Evolutionary conservation across 148 eudicot genomes (phyloP).

Genomic region (Arbutus unedo): DNA sequence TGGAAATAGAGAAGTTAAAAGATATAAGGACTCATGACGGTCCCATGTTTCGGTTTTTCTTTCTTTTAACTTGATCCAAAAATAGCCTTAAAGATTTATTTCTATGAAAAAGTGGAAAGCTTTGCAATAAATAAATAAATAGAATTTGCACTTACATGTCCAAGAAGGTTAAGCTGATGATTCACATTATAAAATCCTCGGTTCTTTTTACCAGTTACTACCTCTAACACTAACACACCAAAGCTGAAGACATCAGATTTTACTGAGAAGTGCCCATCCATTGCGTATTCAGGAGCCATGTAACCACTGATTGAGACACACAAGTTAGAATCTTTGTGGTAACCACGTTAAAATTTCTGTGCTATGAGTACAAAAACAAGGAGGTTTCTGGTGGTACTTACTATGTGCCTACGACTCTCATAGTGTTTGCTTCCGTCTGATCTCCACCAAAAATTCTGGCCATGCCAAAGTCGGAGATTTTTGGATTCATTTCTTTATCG

Average conservation of each 20-base stretch:
- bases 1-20: not conserved
- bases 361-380: not conserved
- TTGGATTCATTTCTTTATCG: slow-evolving; percentile 62
- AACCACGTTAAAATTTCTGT: not conserved
- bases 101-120: not conserved
- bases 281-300: slow-evolving; percentile 56
- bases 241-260: slow-evolving; percentile 56
- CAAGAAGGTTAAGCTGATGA: slow-evolving; percentile 45
- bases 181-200: slow-evolving; percentile 35
- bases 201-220: slow-evolving; percentile 47
- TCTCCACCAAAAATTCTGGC: slow-evolving; percentile 77
- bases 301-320: slow-evolving; percentile 37
- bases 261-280: slow-evolving; percentile 52
- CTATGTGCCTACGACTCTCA: slow-evolving; percentile 75
- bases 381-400: slow-evolving; percentile 24
- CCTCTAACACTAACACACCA: slow-evolving; percentile 48
- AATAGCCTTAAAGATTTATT: not conserved
- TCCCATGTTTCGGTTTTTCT: not conserved
- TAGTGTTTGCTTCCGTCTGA: slow-evolving; percentile 60
- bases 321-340: not conserved
- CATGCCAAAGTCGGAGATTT: slow-evolving; percentile 89
- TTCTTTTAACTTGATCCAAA: not conserved
- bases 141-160: slow-evolving; percentile 36
- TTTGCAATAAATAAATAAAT: too few species aligned
- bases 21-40: not conserved